Conservation (phyloP, 2,329 filamentous ascomycete species). For the Periconia digitata region DNA sequence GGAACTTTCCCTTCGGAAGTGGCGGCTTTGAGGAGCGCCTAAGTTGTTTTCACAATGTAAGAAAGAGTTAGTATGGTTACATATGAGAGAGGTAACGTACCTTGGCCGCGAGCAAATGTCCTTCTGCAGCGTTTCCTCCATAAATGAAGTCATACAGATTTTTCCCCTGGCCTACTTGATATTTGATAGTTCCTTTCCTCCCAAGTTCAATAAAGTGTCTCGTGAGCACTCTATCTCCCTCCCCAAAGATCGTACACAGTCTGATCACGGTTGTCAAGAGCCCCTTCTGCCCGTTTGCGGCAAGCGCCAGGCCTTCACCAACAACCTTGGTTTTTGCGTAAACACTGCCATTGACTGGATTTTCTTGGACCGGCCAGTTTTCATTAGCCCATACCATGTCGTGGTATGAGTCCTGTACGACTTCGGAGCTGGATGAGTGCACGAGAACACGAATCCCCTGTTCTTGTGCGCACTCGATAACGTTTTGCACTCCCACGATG, state of each 20-base stretch:
- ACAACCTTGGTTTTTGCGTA: constrained; percentile 18
- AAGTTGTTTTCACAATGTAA: background rate
- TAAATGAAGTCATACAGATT: constrained; percentile 24
- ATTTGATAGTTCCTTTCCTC: constrained; percentile 10
- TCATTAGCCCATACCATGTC: constrained; percentile 17
- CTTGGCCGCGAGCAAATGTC: constrained; percentile 15
- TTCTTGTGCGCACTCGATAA: constrained; percentile 12
- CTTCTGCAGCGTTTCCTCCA: constrained; percentile 17
- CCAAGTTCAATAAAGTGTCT: constrained; percentile 9
- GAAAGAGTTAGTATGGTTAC: background rate
- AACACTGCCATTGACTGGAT: constrained; percentile 5
- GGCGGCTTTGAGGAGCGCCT: constrained; percentile 5
- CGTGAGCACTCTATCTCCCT: constrained; percentile 11
- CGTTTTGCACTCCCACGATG: constrained; percentile 9
- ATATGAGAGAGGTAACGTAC: background rate
- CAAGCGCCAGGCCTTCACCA: constrained; percentile 18
- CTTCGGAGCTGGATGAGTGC: constrained; percentile 19
- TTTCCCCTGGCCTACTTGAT: constrained; percentile 16
- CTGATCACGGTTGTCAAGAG: constrained; percentile 14
- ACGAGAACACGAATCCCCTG: constrained; percentile 16
- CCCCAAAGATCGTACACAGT: constrained; percentile 9
- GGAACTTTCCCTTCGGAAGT: background rate
- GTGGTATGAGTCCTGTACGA: constrained; percentile 17
- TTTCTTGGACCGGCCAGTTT: constrained; percentile 2
- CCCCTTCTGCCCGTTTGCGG: constrained; percentile 15